Base-by-base conservation (phyloP, 345 rosid genomes). In the Dipteronia dyeriana region DNA sequence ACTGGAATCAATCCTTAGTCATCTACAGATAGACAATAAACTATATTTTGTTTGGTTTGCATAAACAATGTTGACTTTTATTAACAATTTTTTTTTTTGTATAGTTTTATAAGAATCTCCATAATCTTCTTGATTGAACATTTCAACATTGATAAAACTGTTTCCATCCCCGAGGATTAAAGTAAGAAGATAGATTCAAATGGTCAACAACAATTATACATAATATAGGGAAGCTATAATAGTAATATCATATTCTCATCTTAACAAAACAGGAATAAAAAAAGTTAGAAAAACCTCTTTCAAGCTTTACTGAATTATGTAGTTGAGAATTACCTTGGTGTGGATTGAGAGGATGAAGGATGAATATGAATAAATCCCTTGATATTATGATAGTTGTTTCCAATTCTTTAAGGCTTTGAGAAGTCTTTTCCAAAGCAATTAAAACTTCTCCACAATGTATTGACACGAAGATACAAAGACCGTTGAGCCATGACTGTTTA, bases 401-500 rank as follows among this genome's bases (percentile, higher is more conserved):
- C 71, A 26, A 5, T 73, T 38, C 29, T 75, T 26, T n/a, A 67
- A 75, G 66, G 47, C 71, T 54, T 59, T 71, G 79, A 61, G 75
- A 75, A 75, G 25, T 67, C 65, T 67, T 73, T 79, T 17, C 70
- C 53, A 13, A 71, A 20, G 68, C 61, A 67, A 79, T 34, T 45
- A 67, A 79, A 66, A 82, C 66, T 79, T 54, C 63, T 66, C 77
- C 74, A 75, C 1, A 75, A 71, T 54, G 78, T 71, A 79, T 41
- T 51, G 49, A 23, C 38, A 20, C 68, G 26, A 39, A 60, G 39
- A 78, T 79, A 64, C 77, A 78, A 71, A 45, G 76, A 82, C 57
- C 49, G 84, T 56, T 17, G 62, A 65, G 85, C 82, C 85, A 79
- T 78, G 26, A 71, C 72, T 43, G 51, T 75, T 71, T 22, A 75